Base-by-base conservation (phyloP, 2,329 filamentous ascomycete genomes). In the Monosporascus sp. region DNA sequence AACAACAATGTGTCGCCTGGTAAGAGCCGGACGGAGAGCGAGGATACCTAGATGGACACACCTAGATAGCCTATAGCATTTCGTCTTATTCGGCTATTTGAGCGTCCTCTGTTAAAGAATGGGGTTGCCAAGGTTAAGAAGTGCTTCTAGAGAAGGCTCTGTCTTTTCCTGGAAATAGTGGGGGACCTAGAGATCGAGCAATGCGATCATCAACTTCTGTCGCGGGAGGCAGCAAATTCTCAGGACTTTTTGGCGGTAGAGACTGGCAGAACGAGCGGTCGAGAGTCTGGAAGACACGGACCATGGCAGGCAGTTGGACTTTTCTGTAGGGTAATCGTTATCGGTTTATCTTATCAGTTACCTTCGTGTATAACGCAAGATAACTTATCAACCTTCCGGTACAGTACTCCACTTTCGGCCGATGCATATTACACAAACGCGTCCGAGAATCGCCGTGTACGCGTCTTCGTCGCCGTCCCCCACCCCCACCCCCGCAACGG, bases 221-320 rank as follows among this genome's bases (percentile, higher is more conserved):
- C 39, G 14, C n/a, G 15, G 18, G 49, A 53, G n/a, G 52, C 51
- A 35, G 52, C 50, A 54, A 55, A 35, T 55, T 60, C 53, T 54
- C 51, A 59, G 53, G 63, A 65, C 65, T 69, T 71, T 77, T 77
- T 75, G 67, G 75, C 74, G 75, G 75, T 77, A 61, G 60, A 50
- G 35, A 22, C 37, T 52, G 74, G 75, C 75, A 78, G 70, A 65
- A 65, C 18, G 45, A 22, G 35, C 35, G 37, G 36, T 41, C 44
- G 8, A 9, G 39, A 46, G 24, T 15, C 31, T 11, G 31, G 31
- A 35, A 35, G 9, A 5, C 31, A 35, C 31, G 31, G 31, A 14
- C 31, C 31, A 35, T 35, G 31, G 31, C 31, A 5, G 31, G 11
- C 11, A 14, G 31, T 14, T 35, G 9, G 14, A 35, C 9, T 35